Conservation (phyloP, 805 yeast species). For the Candida qinlingensis region DNA sequence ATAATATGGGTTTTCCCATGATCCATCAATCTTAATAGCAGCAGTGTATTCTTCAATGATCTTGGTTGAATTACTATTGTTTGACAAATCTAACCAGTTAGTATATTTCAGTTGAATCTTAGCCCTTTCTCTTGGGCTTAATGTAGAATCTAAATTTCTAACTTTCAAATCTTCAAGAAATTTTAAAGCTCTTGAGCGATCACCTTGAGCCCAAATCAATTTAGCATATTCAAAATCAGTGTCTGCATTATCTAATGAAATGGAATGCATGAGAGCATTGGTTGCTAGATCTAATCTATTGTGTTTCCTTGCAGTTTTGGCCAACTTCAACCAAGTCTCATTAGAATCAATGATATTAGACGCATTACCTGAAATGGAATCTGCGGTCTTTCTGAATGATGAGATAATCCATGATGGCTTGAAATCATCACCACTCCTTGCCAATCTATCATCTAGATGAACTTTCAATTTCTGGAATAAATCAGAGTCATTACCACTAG, state of each 20-base stretch:
- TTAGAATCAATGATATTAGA: conserved; percentile 31
- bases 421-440: conserved; percentile 45
- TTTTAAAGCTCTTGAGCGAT: conserved; percentile 76
- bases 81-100: conserved; percentile 82
- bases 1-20: conserved; percentile 78
- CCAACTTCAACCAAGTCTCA: conserved; percentile 51
- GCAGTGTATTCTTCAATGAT: conserved; percentile 64
- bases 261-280: conserved; percentile 56
- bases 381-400: conserved; percentile 51
- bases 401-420: conserved; percentile 55
- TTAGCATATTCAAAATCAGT: conserved; percentile 76
- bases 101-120: conserved; percentile 70
- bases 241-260: conserved; percentile 27
- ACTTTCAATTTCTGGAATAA: conserved; percentile 4
- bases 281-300: conserved; percentile 70
- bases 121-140: conserved; percentile 27
- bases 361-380: conserved; percentile 23
- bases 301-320: conserved; percentile 62
- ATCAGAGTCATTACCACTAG: neutral
- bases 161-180: conserved; percentile 40
- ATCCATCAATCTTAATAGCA: conserved; percentile 47
- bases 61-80: conserved; percentile 70
- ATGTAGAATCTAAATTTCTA: conserved; percentile 6
- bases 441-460: conserved; percentile 21
- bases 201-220: conserved; percentile 85